These are phyloP conservation scores for Danielia oregonensis DNA, from an alignment of 805 yeast genomes.

Conservation along the genomic window DNA sequence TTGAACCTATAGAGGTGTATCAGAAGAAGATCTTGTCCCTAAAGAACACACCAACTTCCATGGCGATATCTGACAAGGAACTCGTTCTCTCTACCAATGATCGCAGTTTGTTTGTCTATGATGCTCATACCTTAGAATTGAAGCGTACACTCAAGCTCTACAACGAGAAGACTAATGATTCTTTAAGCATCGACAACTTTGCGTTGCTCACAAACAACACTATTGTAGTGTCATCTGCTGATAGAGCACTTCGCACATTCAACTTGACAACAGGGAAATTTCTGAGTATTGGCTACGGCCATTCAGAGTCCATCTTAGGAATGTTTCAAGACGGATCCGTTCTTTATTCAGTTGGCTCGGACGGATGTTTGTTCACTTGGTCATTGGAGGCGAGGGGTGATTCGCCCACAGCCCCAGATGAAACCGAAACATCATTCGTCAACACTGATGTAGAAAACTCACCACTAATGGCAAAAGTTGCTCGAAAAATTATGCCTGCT, in stretches of 20 bases:
- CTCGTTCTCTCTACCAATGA: conserved; percentile 52
- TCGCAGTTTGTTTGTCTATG: conserved; percentile 42
- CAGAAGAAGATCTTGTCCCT: conserved; percentile 48
- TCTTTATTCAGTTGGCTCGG: conserved; percentile 44
- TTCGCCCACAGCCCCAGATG: background rate
- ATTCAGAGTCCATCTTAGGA: conserved; percentile 44
- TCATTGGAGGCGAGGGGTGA: conserved; percentile 9
- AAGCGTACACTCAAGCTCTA: conserved; percentile 38
- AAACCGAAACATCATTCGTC: background rate
- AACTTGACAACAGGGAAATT: conserved; percentile 43
- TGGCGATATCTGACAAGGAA: conserved; percentile 35
- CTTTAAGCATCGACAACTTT: conserved; percentile 44
- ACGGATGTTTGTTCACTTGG: conserved; percentile 57
- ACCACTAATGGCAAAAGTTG: conserved; percentile 26
- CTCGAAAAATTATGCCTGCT: conserved; percentile 28
- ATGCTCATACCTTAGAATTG: conserved; percentile 29
- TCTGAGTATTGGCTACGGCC: conserved; percentile 54
- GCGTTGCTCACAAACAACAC: conserved; percentile 22
- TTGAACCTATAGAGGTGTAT: conserved; percentile 10
- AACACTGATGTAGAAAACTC: conserved; percentile 4
- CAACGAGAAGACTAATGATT: conserved; percentile 36
- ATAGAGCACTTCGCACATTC: conserved; percentile 54
- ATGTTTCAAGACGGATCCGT: conserved; percentile 25
- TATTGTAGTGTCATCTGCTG: conserved; percentile 46
- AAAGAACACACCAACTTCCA: conserved; percentile 48